These are phyloP conservation scores for Dittrichia graveolens DNA, from an alignment of 129 eudicot species.

Conservation along the genomic window DNA sequence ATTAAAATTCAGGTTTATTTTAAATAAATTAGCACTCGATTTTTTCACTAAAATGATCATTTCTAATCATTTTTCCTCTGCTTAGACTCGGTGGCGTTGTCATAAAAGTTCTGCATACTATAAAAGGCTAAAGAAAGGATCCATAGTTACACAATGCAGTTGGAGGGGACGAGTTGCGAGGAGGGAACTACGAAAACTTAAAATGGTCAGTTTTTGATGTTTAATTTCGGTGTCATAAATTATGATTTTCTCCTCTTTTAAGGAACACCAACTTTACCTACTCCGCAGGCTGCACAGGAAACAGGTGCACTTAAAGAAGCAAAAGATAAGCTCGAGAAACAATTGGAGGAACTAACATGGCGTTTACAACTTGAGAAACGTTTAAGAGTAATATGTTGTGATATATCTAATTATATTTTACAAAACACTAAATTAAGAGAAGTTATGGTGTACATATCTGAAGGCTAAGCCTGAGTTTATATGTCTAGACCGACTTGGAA, in stretches of 20 bases:
- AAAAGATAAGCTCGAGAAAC: constrained; percentile 96
- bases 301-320: constrained; percentile 96
- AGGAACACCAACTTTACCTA: constrained; percentile 9
- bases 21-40: not conserved
- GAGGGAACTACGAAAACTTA: constrained; percentile 73
- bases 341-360: constrained; percentile 95
- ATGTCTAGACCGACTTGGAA: constrained; percentile 84
- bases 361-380: constrained; percentile 98
- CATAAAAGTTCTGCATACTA: constrained; percentile 66
- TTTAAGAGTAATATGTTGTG: constrained; percentile 61
- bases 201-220: constrained; percentile 52
- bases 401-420: not conserved
- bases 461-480: constrained; percentile 20
- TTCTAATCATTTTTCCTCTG: not conserved
- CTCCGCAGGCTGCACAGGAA: constrained; percentile 83
- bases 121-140: constrained; percentile 66
- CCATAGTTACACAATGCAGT: constrained; percentile 76
- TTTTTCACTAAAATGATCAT: constrained; percentile 10
- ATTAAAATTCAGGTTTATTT: constrained; percentile 67
- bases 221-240: constrained; percentile 7
- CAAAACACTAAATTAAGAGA: constrained; percentile 9
- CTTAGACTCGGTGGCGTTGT: constrained; percentile 84
- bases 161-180: constrained; percentile 90
- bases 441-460: constrained; percentile 1
- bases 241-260: not conserved